A percentile compares a stretch with the other conserved stretches of the same genome.
phyloP scores from a whole-genome alignment of 306 rosid genomes.

The Medicago arabica region DNA sequence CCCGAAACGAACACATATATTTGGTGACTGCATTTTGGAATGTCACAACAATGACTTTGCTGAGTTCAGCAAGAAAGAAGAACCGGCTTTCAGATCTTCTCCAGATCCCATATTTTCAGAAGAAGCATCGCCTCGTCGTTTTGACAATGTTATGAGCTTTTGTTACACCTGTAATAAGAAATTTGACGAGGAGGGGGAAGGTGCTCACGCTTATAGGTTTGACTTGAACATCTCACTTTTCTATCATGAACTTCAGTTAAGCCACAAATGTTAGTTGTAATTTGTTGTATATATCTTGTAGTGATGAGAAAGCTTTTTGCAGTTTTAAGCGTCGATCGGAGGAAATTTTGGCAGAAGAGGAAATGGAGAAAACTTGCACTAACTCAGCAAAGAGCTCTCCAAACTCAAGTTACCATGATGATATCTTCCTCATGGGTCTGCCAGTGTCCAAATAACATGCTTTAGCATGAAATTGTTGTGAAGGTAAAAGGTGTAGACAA shows the following conservation, averaged over 20 bases:
- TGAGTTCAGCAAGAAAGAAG: conserved; percentile 57
- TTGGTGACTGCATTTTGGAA: conserved; percentile 90
- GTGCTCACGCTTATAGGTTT: conserved; percentile 60
- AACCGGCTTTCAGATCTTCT: conserved; percentile 48
- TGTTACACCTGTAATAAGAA: conserved; percentile 64
- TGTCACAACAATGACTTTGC: conserved; percentile 63
- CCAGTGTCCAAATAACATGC: conserved; percentile 47
- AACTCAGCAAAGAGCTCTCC: conserved; percentile 59
- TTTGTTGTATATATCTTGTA: conserved; percentile 43
- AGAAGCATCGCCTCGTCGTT: conserved; percentile 37
- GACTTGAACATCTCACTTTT: conserved; percentile 27
- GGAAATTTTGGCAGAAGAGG: conserved; percentile 54
- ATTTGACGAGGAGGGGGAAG: conserved; percentile 64
- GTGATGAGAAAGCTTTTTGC: conserved; percentile 75
- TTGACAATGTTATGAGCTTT: conserved; percentile 45
- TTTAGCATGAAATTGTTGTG: conserved; percentile 30
- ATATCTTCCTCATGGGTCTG: conserved; percentile 67
- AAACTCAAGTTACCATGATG: conserved; percentile 60
- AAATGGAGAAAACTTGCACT: conserved; percentile 49
- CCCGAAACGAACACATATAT: conserved; percentile 78
- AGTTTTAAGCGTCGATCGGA: conserved; percentile 58
- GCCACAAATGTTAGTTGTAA: conserved; percentile 29
- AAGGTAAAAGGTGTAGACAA: conserved; percentile 38
- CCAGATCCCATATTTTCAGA: neutral
- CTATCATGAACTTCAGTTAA: conserved; percentile 2